These are phyloP conservation scores for Tuber microsphaerosporum DNA, from an alignment of 495 filamentous ascomycete genomes.

Conservation along the genomic window DNA sequence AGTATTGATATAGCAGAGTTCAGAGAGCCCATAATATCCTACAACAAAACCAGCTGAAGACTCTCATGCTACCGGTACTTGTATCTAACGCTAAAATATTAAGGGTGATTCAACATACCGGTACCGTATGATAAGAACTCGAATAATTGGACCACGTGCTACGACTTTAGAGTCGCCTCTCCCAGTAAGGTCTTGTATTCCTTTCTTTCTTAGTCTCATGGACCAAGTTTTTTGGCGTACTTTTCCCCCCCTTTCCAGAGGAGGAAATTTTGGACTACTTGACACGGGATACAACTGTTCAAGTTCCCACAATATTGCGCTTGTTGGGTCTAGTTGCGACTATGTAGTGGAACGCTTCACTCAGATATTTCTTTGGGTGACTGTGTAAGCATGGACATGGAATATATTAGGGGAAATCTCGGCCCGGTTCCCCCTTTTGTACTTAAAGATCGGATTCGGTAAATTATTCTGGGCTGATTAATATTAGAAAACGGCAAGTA, in stretches of 20 bases:
- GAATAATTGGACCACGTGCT: too few relatives aligned
- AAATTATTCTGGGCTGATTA: neutral
- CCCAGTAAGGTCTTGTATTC: too few relatives aligned
- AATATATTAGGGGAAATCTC: neutral
- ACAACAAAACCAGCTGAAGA: neutral
- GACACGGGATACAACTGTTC: too few relatives aligned
- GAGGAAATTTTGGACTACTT: too few relatives aligned
- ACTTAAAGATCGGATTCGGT: neutral
- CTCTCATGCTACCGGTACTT: neutral
- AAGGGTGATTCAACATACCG: neutral
- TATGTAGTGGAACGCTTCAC: neutral
- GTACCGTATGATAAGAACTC: neutral
- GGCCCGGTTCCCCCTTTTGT: neutral
- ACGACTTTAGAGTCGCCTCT: too few relatives aligned
- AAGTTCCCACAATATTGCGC: neutral
- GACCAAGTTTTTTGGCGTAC: too few relatives aligned
- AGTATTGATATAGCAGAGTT: neutral
- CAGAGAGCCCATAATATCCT: neutral
- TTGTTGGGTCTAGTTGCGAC: neutral
- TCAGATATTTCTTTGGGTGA: neutral
- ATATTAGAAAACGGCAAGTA: neutral
- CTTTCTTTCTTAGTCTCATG: too few relatives aligned
- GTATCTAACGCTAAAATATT: neutral
- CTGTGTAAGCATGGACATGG: neutral
- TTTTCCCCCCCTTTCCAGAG: too few relatives aligned